Percentiles rank a stretch among this genome's conserved stretches.
These are phyloP conservation scores for Pseudohyphozyma bogoriensis DNA, from an alignment of 768 basidiomycete species.

Conservation along the genomic window DNA sequence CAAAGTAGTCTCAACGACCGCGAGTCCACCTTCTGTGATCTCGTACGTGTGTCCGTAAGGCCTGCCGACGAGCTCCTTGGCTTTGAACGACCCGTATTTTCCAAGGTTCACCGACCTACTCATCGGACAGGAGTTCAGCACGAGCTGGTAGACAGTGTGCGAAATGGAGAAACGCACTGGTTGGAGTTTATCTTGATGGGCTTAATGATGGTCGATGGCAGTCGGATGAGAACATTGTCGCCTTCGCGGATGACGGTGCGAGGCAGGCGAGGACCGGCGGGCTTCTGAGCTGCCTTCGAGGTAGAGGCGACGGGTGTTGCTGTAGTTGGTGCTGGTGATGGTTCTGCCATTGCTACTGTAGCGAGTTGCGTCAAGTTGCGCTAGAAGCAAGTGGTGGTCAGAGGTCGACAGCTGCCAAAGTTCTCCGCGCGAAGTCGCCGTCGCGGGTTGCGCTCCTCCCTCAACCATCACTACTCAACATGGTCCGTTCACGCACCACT, in stretches of 20 bases:
- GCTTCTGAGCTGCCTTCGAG: background rate
- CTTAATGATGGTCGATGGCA: slow-evolving; percentile 71
- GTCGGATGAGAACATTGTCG: slow-evolving; percentile 63
- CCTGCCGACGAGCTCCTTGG: slow-evolving; percentile 60
- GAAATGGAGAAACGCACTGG: slow-evolving; percentile 43
- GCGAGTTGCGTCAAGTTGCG: too few species aligned
- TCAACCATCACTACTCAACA: too few species aligned
- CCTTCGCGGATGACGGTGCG: slow-evolving; percentile 48
- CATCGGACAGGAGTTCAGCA: background rate
- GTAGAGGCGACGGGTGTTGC: background rate
- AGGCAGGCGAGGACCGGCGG: background rate
- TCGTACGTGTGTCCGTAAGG: slow-evolving; percentile 86
- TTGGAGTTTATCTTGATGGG: slow-evolving; percentile 62
- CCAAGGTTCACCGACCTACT: too few species aligned
- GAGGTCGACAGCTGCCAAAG: too few species aligned
- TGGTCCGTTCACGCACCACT: too few species aligned
- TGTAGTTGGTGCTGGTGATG: background rate
- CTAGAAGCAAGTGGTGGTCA: too few species aligned
- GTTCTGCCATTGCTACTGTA: too few species aligned
- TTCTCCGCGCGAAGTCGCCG: too few species aligned
- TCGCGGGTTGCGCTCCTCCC: too few species aligned
- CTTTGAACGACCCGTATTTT: slow-evolving; percentile 72
- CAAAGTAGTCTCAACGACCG: slow-evolving; percentile 51
- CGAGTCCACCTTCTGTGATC: slow-evolving; percentile 57
- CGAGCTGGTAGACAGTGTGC: background rate